Conservation (phyloP, 2,329 filamentous ascomycete species). For the Diplodia sapinea region DNA sequence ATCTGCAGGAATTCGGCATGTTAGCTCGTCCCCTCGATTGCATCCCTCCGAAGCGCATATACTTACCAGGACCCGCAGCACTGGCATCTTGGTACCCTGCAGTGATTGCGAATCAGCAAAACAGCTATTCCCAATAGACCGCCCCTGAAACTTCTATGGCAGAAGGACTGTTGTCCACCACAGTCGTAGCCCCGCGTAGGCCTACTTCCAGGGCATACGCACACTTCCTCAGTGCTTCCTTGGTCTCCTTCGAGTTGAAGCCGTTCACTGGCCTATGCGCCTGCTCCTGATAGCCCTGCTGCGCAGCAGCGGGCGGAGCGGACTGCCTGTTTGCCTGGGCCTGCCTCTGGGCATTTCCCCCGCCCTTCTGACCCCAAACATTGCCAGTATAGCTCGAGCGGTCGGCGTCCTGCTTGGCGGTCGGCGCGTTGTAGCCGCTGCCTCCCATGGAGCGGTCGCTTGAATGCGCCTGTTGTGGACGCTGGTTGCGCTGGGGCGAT, state of each 20-base stretch:
- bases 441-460: conserved; percentile 36
- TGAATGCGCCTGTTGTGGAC: conserved; percentile 32
- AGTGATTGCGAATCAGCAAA: background rate
- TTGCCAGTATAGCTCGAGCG: conserved; percentile 43
- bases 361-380: conserved; percentile 45
- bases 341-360: conserved; percentile 36
- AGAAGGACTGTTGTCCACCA: background rate
- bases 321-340: conserved; percentile 33
- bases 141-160: conserved; percentile 34
- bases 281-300: conserved; percentile 34
- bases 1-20: conserved; percentile 2
- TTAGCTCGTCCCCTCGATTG: conserved; percentile 36
- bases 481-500: conserved; percentile 34
- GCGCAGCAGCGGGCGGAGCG: conserved; percentile 32
- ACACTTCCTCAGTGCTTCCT: conserved; percentile 51
- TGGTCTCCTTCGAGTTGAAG: conserved; percentile 54
- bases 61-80: conserved; percentile 20
- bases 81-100: conserved; percentile 33
- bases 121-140: background rate
- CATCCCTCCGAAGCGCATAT: background rate
- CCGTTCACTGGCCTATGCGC: conserved; percentile 47
- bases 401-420: conserved; percentile 43
- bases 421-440: conserved; percentile 43
- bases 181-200: conserved; percentile 36
- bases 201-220: conserved; percentile 32